phyloP scores from a whole-genome alignment of 2,329 filamentous ascomycete species.

The Aspergillus neoniger region DNA sequence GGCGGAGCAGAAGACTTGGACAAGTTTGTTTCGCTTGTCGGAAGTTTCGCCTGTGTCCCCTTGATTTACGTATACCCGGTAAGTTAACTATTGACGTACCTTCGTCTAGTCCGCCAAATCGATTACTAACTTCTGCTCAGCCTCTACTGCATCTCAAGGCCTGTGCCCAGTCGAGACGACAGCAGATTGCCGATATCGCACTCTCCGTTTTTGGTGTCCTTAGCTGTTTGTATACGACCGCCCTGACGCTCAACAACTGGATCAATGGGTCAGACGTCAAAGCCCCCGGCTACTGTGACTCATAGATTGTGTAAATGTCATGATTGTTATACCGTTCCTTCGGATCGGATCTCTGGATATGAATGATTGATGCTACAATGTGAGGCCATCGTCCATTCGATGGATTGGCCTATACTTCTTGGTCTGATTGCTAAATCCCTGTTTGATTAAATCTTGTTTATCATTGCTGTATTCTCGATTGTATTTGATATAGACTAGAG shows the following conservation, averaged over 20 bases:
- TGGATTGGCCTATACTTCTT: neutral
- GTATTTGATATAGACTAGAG: conserved; percentile 5
- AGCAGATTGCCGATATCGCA: conserved; percentile 70
- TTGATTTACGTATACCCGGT: conserved; percentile 97
- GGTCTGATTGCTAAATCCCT: neutral
- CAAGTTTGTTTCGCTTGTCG: conserved; percentile 95
- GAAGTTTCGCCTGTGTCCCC: conserved; percentile 96
- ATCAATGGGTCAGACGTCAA: conserved; percentile 58
- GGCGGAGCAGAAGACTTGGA: conserved; percentile 88
- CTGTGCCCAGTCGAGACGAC: conserved; percentile 68
- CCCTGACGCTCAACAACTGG: conserved; percentile 86
- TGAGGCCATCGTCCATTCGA: conserved; percentile 2
- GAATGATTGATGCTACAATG: conserved; percentile 16
- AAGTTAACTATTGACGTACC: conserved; percentile 47
- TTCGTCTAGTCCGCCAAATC: neutral
- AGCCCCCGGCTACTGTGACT: conserved; percentile 66
- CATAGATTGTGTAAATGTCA: conserved; percentile 18
- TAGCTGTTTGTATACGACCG: conserved; percentile 90
- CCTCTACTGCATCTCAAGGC: conserved; percentile 86
- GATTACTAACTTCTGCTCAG: conserved; percentile 48
- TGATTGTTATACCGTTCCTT: neutral
- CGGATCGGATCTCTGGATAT: conserved; percentile 3
- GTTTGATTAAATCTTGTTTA: neutral
- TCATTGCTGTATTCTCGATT: neutral
- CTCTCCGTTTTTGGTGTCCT: conserved; percentile 80